phyloP scores from a whole-genome alignment of 208 protist species.

The Trypanosoma theileri region DNA sequence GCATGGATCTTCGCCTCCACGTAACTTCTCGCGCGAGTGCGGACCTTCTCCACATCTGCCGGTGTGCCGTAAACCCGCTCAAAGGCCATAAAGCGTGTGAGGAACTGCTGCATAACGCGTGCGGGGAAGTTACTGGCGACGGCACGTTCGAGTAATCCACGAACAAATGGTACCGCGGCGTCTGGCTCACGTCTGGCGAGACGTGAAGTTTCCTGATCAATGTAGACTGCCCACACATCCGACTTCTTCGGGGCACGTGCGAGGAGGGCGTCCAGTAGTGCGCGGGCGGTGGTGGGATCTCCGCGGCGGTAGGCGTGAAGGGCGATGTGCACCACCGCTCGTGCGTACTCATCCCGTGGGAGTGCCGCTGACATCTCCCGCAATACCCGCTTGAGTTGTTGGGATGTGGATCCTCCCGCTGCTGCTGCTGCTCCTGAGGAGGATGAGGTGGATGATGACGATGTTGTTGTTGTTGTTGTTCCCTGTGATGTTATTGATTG shows the following conservation, averaged over 20 bases:
- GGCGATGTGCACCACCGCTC: constrained; percentile 74
- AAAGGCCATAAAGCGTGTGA: constrained; percentile 96
- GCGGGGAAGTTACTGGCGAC: constrained; percentile 79
- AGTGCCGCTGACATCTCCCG: constrained; percentile 78
- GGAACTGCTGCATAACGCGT: constrained; percentile 92
- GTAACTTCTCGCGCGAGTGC: constrained; percentile 90
- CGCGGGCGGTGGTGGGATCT: constrained; percentile 77
- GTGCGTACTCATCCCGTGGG: constrained; percentile 50
- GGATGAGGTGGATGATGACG: too few species aligned
- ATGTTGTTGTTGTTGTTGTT: too few species aligned
- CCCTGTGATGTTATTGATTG: too few species aligned
- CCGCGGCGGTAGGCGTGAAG: constrained; percentile 85
- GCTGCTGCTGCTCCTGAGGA: constrained; percentile 59
- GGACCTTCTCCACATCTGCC: constrained; percentile 90
- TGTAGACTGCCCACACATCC: constrained; percentile 88
- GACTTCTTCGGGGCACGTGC: constrained; percentile 82
- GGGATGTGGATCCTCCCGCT: constrained; percentile 25
- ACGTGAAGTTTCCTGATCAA: constrained; percentile 86
- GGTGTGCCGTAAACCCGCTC: constrained; percentile 91
- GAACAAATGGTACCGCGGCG: constrained; percentile 48
- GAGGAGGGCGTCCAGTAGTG: constrained; percentile 90
- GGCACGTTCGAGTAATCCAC: constrained; percentile 79
- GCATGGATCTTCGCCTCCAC: constrained; percentile 89
- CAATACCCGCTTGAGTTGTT: constrained; percentile 84
- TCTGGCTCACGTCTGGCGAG: constrained; percentile 52